phyloP scores from a whole-genome alignment of 768 basidiomycete genomes.

The Lentinula aciculospora region DNA sequence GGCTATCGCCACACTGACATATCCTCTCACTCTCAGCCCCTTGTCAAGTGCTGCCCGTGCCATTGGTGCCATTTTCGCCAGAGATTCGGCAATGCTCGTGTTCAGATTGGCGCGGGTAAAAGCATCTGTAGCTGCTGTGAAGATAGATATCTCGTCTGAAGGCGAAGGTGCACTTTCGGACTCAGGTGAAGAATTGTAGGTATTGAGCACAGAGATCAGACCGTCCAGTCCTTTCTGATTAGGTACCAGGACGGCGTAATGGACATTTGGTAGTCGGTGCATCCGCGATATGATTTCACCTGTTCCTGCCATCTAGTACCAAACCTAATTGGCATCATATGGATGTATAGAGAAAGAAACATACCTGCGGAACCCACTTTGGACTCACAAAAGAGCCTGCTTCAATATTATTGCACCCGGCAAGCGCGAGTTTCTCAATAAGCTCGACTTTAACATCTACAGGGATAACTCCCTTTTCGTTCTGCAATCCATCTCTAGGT shows the following conservation, averaged over 20 bases:
- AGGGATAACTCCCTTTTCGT: constrained; percentile 71
- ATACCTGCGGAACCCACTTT: constrained; percentile 89
- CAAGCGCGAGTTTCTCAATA: constrained; percentile 63
- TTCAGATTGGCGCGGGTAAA: constrained; percentile 88
- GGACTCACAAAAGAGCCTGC: constrained; percentile 89
- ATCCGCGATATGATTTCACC: constrained; percentile 62
- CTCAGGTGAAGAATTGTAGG: constrained; percentile 17
- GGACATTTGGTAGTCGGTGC: constrained; percentile 44
- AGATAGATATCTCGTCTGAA: constrained; percentile 83
- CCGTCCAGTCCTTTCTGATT: constrained; percentile 73
- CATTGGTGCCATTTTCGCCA: constrained; percentile 59
- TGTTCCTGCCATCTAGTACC: constrained; percentile 78
- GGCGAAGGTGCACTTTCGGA: constrained; percentile 36
- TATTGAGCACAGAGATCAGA: constrained; percentile 51
- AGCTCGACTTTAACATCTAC: constrained; percentile 74
- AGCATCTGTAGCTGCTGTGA: constrained; percentile 83
- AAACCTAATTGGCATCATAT: neutral
- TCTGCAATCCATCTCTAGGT: constrained; percentile 89
- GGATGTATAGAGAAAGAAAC: constrained; percentile 10
- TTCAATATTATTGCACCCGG: constrained; percentile 71
- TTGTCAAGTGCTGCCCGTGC: constrained; percentile 50
- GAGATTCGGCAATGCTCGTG: constrained; percentile 62
- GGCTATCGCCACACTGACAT: constrained; percentile 77
- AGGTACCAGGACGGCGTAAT: constrained; percentile 78
- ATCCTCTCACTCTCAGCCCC: constrained; percentile 73